Base-by-base conservation (phyloP, 2,329 filamentous ascomycete species). In the Beauveria australis region DNA sequence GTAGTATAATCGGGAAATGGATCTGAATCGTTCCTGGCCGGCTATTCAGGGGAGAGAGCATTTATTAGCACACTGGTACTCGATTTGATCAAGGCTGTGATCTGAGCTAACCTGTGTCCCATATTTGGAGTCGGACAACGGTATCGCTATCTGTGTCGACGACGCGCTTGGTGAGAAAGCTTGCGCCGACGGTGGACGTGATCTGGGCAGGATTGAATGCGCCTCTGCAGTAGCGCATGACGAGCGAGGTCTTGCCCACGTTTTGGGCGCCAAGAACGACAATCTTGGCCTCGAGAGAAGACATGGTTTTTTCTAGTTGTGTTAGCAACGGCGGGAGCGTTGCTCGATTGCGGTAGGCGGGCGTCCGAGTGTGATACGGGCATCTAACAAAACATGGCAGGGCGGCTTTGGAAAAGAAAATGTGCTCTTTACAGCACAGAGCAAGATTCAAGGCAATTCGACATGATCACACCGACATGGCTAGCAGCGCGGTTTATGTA, bases 1-100 rank as follows among this genome's bases (percentile, higher is more conserved):
- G 76, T 99, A 99, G 79, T 97, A 97, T 59, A 99, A 85, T 61
- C 92, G 88, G 10, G 91, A 95, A 69, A 99, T 97, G 64, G 89
- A 92, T 67, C 93, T 86, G 74, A 97, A 99, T 61, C 93, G 86
- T 78, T 99, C 93, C 72, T 99, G 93, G 63, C 93, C 93, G 61
- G 93, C 86, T 79, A 71, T 26, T 18, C n/a, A 22, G 24, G 5
- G 26, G 14, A 16, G 14, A 16, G 14, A 1, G 16, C 14, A 61
- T 56, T 59, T 44, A 58, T 68, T 40, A 68, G 63, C 46, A 52
- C 46, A n/a, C 14, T 26, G 16, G 3, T 46, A 33, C n/a, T 22
- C 40, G 2, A 24, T 18, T 18, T 18, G 7, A 16, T 24, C 7
- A 14, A 22, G 14, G 5, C 7, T 19, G 4, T 8, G 6, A 26